Base-by-base conservation (phyloP, 352 stramenopile genomes). In the Aphanomyces euteiches region DNA sequence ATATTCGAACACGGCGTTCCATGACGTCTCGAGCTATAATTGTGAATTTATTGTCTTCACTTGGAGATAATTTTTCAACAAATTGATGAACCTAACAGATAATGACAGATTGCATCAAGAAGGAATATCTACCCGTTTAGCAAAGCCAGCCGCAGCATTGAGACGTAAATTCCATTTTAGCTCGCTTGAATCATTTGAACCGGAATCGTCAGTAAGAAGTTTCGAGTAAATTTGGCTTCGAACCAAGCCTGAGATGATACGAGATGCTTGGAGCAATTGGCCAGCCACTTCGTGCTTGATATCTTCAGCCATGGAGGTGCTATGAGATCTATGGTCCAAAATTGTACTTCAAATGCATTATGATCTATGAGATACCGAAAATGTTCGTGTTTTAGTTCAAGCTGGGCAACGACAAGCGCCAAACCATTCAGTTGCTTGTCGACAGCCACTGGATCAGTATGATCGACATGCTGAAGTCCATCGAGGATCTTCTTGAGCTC, bases 371-470 rank as follows among this genome's bases (percentile, higher is more conserved):
- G 10, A 39, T 58, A 69, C 63, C 39, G 17, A 21, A 69, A 69
- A 53, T 69, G 63, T 37, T 69, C 63, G 36, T 69, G 63, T 40
- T 69, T 47, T 3, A 69, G 17, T 50, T 56, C 63, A n/a, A 56
- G 17, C 36, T 54, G 34, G 5, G 63, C 63, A 12, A 69, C 59
- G 7, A 19, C 41, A 17, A 61, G 47, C 19, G 63, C 47, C 40
- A 47, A 38, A 41, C 7, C 45, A 36, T 43, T 56, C 7, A 69
- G 36, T 8, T 53, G 63, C 41, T 69, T 53, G 15, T 69, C 63
- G 12, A 54, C 34, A 17, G 45, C 41, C 39, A 10, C 37, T n/a
- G 17, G 6, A 47, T 69, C 45, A 34, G 38, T 69, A 17, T 56
- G n/a, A 7, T 69, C 63, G 34, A 45, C 34, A 17, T 69, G 63